phyloP scores from a whole-genome alignment of 1,139 yeast genomes.

The Yamadazyma atmosphaerica region DNA sequence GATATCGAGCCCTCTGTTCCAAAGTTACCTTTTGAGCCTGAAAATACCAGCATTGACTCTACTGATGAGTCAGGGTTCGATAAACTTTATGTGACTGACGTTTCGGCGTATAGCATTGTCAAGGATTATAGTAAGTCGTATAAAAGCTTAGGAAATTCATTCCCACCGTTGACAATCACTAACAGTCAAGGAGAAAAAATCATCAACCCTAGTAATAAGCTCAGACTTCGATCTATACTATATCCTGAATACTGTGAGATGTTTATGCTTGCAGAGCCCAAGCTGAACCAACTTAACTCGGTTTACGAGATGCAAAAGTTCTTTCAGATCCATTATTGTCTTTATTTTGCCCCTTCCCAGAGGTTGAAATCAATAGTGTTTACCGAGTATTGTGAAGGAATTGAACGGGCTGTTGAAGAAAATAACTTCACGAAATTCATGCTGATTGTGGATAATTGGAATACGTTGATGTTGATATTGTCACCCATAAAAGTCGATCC shows the following conservation, averaged over 20 bases:
- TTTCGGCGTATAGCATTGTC: constrained; percentile 32
- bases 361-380: constrained; percentile 36
- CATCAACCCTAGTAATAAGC: constrained; percentile 31
- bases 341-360: constrained; percentile 41
- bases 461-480: constrained; percentile 35
- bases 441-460: constrained; percentile 44
- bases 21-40: constrained; percentile 20
- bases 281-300: constrained; percentile 65
- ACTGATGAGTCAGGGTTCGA: constrained; percentile 18
- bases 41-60: constrained; percentile 14
- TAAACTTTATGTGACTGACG: constrained; percentile 23
- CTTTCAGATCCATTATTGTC: constrained; percentile 42
- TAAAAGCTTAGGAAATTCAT: constrained; percentile 34
- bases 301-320: constrained; percentile 65
- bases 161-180: constrained; percentile 32
- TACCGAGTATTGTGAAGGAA: constrained; percentile 32
- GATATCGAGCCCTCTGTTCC: constrained; percentile 24
- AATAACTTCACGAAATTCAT: constrained; percentile 38
- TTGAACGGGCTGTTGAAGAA: constrained; percentile 32
- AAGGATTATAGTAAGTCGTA: constrained; percentile 30
- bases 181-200: constrained; percentile 16
- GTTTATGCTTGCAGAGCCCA: constrained; percentile 45
- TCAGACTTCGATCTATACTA: constrained; percentile 37
- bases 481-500: constrained; percentile 25
- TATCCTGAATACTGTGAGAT: constrained; percentile 45